phyloP scores from a whole-genome alignment of 2,329 filamentous ascomycete species.

The Colletotrichum plurivorum region DNA sequence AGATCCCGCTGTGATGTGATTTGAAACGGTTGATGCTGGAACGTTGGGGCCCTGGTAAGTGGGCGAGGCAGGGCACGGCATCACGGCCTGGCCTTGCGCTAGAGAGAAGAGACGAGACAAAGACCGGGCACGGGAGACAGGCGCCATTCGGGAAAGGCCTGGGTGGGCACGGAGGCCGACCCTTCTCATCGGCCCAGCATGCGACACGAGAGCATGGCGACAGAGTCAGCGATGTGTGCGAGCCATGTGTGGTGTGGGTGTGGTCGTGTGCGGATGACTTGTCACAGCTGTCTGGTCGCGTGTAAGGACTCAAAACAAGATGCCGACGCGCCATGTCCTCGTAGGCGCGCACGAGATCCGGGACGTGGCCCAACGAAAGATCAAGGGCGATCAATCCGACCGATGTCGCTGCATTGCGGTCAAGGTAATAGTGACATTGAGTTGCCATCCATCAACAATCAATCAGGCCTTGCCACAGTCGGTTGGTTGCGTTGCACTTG shows the following conservation, averaged over 20 bases:
- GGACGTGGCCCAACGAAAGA: slow-evolving; percentile 34
- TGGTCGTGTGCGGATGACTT: slow-evolving; percentile 38
- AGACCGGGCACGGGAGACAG: slow-evolving; percentile 36
- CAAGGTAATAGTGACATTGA: neutral
- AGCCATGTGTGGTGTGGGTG: slow-evolving; percentile 38
- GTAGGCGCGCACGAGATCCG: slow-evolving; percentile 23
- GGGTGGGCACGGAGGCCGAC: slow-evolving; percentile 33
- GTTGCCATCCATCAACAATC: slow-evolving; percentile 14
- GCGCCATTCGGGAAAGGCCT: slow-evolving; percentile 34
- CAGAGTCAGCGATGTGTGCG: slow-evolving; percentile 38
- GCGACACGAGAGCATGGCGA: slow-evolving; percentile 29
- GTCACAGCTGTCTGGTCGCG: slow-evolving; percentile 29
- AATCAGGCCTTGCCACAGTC: slow-evolving; percentile 38
- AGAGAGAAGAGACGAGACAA: slow-evolving; percentile 34
- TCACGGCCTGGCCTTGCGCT: slow-evolving; percentile 3
- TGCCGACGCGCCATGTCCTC: slow-evolving; percentile 21
- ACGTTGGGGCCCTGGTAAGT: slow-evolving; percentile 27
- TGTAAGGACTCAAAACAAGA: slow-evolving; percentile 32
- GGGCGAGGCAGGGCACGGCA: slow-evolving; percentile 26
- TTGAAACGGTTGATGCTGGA: slow-evolving; percentile 41
- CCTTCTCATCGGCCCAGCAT: slow-evolving; percentile 31
- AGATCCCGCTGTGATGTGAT: slow-evolving; percentile 40
- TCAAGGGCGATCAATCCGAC: slow-evolving; percentile 29
- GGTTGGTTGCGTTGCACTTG: slow-evolving; percentile 32
- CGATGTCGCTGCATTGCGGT: neutral